Conservation (phyloP, 2,329 filamentous ascomycete species). For the Penicillium verrucosum region DNA sequence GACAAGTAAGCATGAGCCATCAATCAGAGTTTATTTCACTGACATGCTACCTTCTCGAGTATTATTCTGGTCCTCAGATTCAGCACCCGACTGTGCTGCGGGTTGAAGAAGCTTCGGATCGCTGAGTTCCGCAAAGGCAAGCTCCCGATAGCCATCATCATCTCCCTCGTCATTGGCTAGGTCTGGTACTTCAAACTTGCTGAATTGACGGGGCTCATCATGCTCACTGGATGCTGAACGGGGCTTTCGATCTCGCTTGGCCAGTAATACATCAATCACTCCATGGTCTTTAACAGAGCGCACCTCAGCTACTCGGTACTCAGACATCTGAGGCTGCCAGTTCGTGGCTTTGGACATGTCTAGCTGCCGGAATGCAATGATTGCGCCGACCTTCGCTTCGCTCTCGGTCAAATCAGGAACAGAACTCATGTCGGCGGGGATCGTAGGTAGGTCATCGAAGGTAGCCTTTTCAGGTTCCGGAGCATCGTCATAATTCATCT, state of each 20-base stretch:
- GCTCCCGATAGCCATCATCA: constrained; percentile 60
- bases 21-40: constrained; percentile 36
- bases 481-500: constrained; percentile 44
- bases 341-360: constrained; percentile 48
- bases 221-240: constrained; percentile 55
- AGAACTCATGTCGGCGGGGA: constrained; percentile 60
- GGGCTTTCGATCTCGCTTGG: constrained; percentile 63
- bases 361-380: constrained; percentile 48
- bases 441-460: constrained; percentile 48
- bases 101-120: constrained; percentile 64
- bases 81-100: constrained; percentile 26
- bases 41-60: constrained; percentile 37
- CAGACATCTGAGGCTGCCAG: constrained; percentile 48
- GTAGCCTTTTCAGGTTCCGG: constrained; percentile 22
- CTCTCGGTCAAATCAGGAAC: constrained; percentile 48
- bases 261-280: constrained; percentile 61
- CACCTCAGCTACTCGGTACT: constrained; percentile 64
- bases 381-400: constrained; percentile 36
- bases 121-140: constrained; percentile 62
- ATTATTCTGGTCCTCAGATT: constrained; percentile 20
- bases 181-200: constrained; percentile 71
- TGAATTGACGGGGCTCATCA: constrained; percentile 70
- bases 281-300: constrained; percentile 54
- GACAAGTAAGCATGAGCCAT: constrained; percentile 27
- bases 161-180: constrained; percentile 55